Evolutionary conservation across 2,329 filamentous ascomycete species (phyloP), one percentile per base, ranked within the genome.

Genomic region (Aspergillus ochraceoroseus): DNA sequence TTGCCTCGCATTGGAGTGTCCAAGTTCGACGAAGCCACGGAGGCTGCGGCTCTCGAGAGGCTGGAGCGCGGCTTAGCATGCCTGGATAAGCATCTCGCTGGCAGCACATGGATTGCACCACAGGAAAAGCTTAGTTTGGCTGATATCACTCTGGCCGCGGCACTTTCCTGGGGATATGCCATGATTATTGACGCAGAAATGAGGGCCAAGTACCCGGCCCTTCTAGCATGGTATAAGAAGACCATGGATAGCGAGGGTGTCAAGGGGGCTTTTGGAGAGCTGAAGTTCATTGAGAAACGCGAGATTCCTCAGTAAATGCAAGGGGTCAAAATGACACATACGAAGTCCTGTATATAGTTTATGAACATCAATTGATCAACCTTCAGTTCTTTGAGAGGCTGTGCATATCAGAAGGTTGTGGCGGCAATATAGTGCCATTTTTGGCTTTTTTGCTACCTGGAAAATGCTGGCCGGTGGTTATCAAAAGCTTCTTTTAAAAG

Each of bases 81-180:
- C 7, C 25, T 61, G 4, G 56, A 59, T 30, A 45, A 32, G 6
- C 43, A 52, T 26, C 36, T 59, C 6, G 32, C 49, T 32, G 49
- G 33, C 3, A 49, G 51, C 2, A 47, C 42, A 7, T 58, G 57
- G 55, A 20, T 59, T 4, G 49, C 40, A 1, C 40, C 39, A 9
- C 37, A 39, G 5, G 51, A 48, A 9, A 54, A 52, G 44, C 30
- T 56, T 28, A 58, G 47, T 34, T 34, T 61, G 46, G 58, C 55
- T 3, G 57, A 61, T 45, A 54, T 61, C 26, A 50, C 43, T 6
- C 28, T 59, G 7, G 58, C 55, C 1, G 30, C 50, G 2, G 35
- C 54, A 5, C 32, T 61, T 27, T 26, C 50, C n/a, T 58, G 56
- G 55, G 54, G 50, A 2, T 61, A 58, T 37, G 26, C 36, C 3